phyloP scores from a whole-genome alignment of 2,329 filamentous ascomycete genomes.

The Trichoderma hamatum region DNA sequence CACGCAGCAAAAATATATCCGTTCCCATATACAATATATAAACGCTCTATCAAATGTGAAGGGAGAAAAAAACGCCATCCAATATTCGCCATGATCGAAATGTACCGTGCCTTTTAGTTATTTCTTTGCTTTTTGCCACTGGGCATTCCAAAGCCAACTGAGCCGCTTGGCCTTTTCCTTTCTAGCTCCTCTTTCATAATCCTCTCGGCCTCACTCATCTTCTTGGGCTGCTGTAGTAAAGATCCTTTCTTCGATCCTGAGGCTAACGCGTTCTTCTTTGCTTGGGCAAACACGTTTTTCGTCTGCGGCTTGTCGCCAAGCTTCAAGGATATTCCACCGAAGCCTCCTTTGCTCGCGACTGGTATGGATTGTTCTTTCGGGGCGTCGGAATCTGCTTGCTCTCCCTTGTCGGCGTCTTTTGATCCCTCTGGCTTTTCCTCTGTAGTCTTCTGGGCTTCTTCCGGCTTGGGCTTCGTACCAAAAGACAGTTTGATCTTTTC shows the following conservation, averaged over 20 bases:
- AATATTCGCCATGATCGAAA: neutral
- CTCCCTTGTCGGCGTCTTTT: conserved; percentile 26
- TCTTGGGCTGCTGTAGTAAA: conserved; percentile 68
- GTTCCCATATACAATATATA: conserved; percentile 5
- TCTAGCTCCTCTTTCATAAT: conserved; percentile 89
- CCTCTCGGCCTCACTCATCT: conserved; percentile 83
- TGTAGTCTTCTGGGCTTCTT: conserved; percentile 1
- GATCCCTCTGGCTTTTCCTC: neutral
- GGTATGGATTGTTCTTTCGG: conserved; percentile 29
- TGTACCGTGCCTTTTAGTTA: neutral
- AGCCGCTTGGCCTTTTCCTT: conserved; percentile 62
- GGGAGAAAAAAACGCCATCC: conserved; percentile 1
- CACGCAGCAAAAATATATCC: conserved; percentile 6
- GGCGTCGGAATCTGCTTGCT: conserved; percentile 20
- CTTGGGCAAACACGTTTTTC: conserved; percentile 74
- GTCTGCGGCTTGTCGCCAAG: conserved; percentile 64
- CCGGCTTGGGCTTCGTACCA: conserved; percentile 48
- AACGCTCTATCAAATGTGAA: neutral
- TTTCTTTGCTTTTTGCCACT: conserved; percentile 57
- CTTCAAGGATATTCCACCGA: conserved; percentile 63
- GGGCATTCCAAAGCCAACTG: conserved; percentile 49
- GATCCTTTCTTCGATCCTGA: conserved; percentile 63
- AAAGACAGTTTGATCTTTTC: conserved; percentile 76
- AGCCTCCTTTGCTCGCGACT: conserved; percentile 39
- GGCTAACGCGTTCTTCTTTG: conserved; percentile 69